Conservation (phyloP, 257 asterid genomes). For the Rubia yunnanensis region DNA sequence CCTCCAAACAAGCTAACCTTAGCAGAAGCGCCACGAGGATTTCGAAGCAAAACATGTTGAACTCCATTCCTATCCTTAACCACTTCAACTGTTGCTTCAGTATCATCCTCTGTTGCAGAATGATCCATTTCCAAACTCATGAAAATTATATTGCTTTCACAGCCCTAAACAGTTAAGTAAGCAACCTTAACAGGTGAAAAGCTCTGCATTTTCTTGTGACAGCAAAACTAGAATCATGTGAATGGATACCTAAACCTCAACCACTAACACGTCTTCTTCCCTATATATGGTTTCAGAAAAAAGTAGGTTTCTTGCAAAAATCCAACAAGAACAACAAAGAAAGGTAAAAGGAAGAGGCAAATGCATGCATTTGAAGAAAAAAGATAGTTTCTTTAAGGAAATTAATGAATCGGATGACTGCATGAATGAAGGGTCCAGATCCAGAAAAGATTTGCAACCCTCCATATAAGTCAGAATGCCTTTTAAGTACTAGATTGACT, state of each 20-base stretch:
- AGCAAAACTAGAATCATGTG: slow-evolving; percentile 44
- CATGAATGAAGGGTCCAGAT: slow-evolving; percentile 26
- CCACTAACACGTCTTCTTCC: slow-evolving; percentile 17
- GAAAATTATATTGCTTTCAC: too few species aligned
- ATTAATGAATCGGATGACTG: not conserved
- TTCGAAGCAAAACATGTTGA: slow-evolving; percentile 51
- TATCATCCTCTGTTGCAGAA: slow-evolving; percentile 33
- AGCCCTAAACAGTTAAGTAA: too few species aligned
- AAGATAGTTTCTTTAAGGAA: slow-evolving; percentile 18
- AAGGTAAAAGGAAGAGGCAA: slow-evolving; percentile 3
- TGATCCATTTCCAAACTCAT: slow-evolving; percentile 47
- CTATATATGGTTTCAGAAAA: too few species aligned
- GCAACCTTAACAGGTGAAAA: slow-evolving; percentile 10
- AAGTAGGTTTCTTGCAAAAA: not conserved
- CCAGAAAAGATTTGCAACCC: slow-evolving; percentile 8
- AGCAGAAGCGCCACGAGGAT: slow-evolving; percentile 63
- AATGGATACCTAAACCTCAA: slow-evolving; percentile 39
- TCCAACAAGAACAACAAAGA: slow-evolving; percentile 24
- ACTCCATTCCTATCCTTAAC: slow-evolving; percentile 51
- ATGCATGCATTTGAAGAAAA: slow-evolving; percentile 12
- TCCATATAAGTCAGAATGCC: not conserved
- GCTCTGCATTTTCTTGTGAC: slow-evolving; percentile 46
- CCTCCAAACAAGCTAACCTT: slow-evolving; percentile 88
- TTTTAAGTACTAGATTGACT: not conserved
- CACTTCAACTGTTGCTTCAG: slow-evolving; percentile 38